Evolutionary conservation across 148 eudicot genomes (phyloP).

Genomic region (Camellia japonica): DNA sequence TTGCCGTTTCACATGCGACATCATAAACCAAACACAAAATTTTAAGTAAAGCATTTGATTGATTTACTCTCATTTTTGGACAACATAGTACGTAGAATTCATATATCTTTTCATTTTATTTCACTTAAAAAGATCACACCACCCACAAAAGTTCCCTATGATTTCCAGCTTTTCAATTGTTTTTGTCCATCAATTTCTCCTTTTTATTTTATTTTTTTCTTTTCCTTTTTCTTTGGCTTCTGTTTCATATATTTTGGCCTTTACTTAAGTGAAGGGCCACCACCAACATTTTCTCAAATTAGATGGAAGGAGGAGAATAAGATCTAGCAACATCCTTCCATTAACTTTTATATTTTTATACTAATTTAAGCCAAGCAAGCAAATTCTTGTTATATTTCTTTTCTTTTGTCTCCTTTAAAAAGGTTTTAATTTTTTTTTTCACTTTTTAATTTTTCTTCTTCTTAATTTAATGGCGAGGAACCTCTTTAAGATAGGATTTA

Average conservation of each 20-base stretch:
- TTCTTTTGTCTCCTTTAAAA: conserved; percentile 4
- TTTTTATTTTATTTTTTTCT: background rate
- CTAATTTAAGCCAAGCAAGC: background rate
- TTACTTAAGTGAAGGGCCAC: conserved; percentile 18
- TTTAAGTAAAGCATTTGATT: background rate
- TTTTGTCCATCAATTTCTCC: conserved; percentile 14
- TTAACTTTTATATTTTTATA: background rate
- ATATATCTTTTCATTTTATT: background rate
- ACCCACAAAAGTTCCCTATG: background rate
- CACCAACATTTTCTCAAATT: conserved; percentile 9
- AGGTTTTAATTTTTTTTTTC: background rate
- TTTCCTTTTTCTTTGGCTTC: background rate
- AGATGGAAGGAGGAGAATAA: conserved; percentile 4
- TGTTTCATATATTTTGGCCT: conserved; percentile 7
- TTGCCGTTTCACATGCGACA: background rate
- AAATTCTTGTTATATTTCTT: background rate
- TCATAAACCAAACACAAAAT: background rate
- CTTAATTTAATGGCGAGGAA: no score
- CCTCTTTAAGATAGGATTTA: no score
- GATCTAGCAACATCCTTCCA: conserved; percentile 28
- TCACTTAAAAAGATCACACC: background rate
- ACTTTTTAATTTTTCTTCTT: no score
- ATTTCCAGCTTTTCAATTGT: background rate
- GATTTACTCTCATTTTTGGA: background rate
- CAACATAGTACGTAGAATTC: background rate